Conservation (phyloP, 2,329 filamentous ascomycete species). For the Pseudocercospora macadamiae region DNA sequence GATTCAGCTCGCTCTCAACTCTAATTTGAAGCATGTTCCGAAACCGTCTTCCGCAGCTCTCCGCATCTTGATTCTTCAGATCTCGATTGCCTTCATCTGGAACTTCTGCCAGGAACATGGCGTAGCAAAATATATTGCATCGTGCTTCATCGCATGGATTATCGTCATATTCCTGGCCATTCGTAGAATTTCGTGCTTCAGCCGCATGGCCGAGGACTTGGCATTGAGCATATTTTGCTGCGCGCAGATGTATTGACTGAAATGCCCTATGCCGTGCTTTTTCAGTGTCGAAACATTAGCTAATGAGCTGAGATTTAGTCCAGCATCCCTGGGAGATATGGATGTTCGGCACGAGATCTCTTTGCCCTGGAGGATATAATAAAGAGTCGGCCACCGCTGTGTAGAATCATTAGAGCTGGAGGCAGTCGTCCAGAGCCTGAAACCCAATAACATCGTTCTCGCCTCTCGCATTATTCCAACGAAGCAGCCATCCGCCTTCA, state of each 20-base stretch:
- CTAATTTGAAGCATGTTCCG: no score
- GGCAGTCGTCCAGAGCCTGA: background rate
- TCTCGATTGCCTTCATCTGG: background rate
- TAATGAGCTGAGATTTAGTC: background rate
- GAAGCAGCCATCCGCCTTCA: background rate
- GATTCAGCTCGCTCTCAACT: background rate
- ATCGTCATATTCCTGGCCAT: background rate
- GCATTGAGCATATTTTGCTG: background rate
- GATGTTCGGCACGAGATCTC: background rate
- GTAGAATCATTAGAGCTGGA: background rate
- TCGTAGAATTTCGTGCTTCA: background rate
- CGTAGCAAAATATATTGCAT: background rate
- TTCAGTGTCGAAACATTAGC: background rate
- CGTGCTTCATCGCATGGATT: background rate
- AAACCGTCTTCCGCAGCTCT: background rate
- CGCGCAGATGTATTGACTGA: background rate
- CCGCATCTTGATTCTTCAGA: background rate
- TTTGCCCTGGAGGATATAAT: background rate
- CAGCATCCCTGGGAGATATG: background rate
- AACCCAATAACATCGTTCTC: background rate
- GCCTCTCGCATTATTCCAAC: background rate
- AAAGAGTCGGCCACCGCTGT: background rate
- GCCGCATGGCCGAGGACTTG: background rate
- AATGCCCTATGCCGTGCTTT: background rate
- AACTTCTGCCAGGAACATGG: background rate